These are phyloP conservation scores for Naganishia sp. DNA, from an alignment of 1,284 basidiomycete species.

Conservation along the genomic window DNA sequence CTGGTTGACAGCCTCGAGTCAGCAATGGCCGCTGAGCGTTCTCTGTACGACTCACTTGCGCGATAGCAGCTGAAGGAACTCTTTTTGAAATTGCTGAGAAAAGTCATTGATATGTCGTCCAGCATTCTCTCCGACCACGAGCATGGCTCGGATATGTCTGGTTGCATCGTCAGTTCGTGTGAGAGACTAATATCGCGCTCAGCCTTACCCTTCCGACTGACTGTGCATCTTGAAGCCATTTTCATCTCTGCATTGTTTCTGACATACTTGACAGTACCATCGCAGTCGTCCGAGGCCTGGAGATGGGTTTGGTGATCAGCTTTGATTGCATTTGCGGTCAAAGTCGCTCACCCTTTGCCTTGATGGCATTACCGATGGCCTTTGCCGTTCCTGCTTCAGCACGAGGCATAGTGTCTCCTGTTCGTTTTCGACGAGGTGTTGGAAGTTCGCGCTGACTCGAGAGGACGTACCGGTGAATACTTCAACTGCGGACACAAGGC, in stretches of 20 bases:
- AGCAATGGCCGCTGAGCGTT: background rate
- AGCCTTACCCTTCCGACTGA: conserved; percentile 33
- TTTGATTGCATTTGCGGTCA: background rate
- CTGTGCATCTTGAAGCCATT: conserved; percentile 80
- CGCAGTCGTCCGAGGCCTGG: conserved; percentile 77
- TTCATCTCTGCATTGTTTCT: conserved; percentile 94
- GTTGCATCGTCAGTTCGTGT: conserved; percentile 33
- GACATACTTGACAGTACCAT: conserved; percentile 95
- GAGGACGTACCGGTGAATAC: too few species aligned
- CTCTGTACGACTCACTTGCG: conserved; percentile 62
- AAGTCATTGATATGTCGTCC: conserved; percentile 88
- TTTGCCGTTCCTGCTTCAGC: conserved; percentile 81
- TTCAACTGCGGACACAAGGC: background rate
- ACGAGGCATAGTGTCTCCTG: conserved; percentile 45
- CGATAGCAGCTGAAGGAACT: conserved; percentile 86
- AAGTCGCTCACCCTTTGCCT: conserved; percentile 69
- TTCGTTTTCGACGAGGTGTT: background rate
- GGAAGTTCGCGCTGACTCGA: background rate
- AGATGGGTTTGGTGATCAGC: conserved; percentile 9
- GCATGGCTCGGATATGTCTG: conserved; percentile 87
- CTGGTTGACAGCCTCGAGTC: conserved; percentile 54
- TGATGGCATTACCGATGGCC: conserved; percentile 91
- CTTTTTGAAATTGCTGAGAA: conserved; percentile 83
- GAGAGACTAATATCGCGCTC: background rate
- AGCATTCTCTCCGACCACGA: conserved; percentile 89